Conservation (phyloP, 2,329 filamentous ascomycete species). For the Orbilia blumenaviensis region DNA sequence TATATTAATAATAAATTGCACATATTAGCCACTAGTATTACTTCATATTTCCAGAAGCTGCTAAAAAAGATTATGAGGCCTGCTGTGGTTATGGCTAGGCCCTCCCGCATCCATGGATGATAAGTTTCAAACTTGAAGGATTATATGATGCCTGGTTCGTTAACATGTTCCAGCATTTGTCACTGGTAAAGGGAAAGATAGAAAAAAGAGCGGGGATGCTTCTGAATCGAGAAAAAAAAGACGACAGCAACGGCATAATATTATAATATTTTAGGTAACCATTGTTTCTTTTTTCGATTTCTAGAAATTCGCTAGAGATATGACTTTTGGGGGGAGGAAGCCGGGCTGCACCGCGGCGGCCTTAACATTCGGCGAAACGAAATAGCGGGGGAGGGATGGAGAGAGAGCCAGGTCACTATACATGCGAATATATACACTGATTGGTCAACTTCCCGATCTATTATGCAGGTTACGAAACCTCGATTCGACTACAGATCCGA, state of each 20-base stretch:
- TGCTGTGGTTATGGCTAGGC: background rate
- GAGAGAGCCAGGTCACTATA: conserved; percentile 2
- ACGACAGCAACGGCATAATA: too few relatives aligned
- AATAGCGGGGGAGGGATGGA: too few relatives aligned
- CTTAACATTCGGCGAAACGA: background rate
- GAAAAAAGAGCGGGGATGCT: background rate
- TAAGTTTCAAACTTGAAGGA: conserved; percentile 9
- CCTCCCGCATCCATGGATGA: background rate
- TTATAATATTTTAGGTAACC: background rate
- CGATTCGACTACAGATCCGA: conserved; percentile 11
- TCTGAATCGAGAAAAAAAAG: background rate
- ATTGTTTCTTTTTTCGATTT: background rate
- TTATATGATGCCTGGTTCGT: conserved; percentile 4
- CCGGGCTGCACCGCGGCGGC: background rate
- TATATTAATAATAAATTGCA: background rate
- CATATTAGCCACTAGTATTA: background rate
- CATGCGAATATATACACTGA: background rate
- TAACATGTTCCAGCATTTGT: background rate
- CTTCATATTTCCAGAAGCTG: conserved; percentile 12
- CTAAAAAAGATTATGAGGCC: conserved; percentile 17
- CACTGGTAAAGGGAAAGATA: background rate
- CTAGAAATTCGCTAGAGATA: conserved; percentile 15
- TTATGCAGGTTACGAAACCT: conserved; percentile 12
- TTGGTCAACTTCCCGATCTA: conserved; percentile 9
- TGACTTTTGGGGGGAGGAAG: background rate